Base-by-base conservation (phyloP, 192 early-diverging fungal genomes). In the Lobulomyces angularis region DNA sequence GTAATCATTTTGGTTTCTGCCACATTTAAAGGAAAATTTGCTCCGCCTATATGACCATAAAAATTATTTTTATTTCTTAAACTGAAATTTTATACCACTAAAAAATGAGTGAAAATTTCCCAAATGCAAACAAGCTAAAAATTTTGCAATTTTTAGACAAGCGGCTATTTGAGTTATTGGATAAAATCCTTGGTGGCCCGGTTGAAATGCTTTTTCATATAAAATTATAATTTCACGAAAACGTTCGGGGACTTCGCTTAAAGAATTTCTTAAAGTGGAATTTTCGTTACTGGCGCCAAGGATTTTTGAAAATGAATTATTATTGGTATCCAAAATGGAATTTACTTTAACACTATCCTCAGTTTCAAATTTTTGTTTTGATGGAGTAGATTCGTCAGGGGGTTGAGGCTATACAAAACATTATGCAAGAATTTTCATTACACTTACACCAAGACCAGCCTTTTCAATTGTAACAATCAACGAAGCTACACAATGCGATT, bases 91-190 rank as follows among this genome's bases (percentile, higher is more conserved):
- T n/a, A n/a, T n/a, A n/a, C n/a, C n/a, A 62, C 68, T 18, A 69
- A 63, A 1, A 65, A 64, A 24, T 53, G 51, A 17, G 48, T 44
- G 19, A 75, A 30, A 3, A 51, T 36, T 28, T 52, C 59, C 12
- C 20, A 46, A n/a, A 37, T 53, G 62, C 34, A 80, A 63, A 12
- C 51, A 54, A 0, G 64, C 43, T 14, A 85, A 49, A 39, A 82
- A 75, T 27, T 73, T 65, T 9, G 84, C 69, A 0, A 88, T 61
- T 31, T 71, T 79, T 27, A 85, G 43, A 45, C 77, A 83, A 1
- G 82, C 74, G 33, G 67, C 61, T 1, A 71, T 70, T 36, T 75
- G 68, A 1, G 87, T 55, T 20, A 88, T 54, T 5, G 80, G 71
- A 35, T 65, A 70, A 31, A 44, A 49, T 20, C 55, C 57, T 2